Percentiles rank a stretch among this genome's conserved stretches.
Conservation (phyloP, 805 yeast genomes). For the Sugiyamaella chiloensis region DNA sequence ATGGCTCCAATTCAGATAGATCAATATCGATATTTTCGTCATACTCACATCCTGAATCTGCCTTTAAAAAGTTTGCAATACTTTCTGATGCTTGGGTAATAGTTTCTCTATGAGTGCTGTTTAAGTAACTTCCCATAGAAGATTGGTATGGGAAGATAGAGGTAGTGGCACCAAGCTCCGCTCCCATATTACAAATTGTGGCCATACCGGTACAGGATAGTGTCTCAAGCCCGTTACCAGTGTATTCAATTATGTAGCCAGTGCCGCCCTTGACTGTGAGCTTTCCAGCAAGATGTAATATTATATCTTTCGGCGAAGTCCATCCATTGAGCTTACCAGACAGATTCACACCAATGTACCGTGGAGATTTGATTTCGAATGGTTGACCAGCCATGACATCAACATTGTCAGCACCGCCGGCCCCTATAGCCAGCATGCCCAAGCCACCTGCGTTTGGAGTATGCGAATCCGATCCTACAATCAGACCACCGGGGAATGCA, state of each 20-base stretch:
- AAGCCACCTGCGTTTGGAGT: constrained; percentile 98
- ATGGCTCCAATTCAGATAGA: constrained; percentile 85
- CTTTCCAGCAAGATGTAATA: constrained; percentile 87
- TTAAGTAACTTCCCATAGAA: constrained; percentile 79
- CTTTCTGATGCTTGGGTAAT: constrained; percentile 77
- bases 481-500: constrained; percentile 95
- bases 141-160: constrained; percentile 95
- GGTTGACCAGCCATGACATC: constrained; percentile 92
- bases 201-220: constrained; percentile 99
- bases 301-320: constrained; percentile 96
- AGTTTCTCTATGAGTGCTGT: constrained; percentile 79
- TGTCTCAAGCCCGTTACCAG: constrained; percentile 89
- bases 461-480: constrained; percentile 96
- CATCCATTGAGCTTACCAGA: constrained; percentile 91
- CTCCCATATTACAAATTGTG: constrained; percentile 99
- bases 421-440: constrained; percentile 97
- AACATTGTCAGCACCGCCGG: constrained; percentile 99
- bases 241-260: constrained; percentile 93
- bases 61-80: constrained; percentile 63
- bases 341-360: constrained; percentile 88
- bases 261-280: constrained; percentile 98
- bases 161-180: constrained; percentile 98
- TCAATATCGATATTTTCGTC: constrained; percentile 91
- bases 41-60: constrained; percentile 90
- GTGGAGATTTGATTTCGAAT: constrained; percentile 98